Evolutionary conservation across 257 asterid species (phyloP), one percentile per base, ranked within the genome.

Genomic region (Eustoma russellianum): DNA sequence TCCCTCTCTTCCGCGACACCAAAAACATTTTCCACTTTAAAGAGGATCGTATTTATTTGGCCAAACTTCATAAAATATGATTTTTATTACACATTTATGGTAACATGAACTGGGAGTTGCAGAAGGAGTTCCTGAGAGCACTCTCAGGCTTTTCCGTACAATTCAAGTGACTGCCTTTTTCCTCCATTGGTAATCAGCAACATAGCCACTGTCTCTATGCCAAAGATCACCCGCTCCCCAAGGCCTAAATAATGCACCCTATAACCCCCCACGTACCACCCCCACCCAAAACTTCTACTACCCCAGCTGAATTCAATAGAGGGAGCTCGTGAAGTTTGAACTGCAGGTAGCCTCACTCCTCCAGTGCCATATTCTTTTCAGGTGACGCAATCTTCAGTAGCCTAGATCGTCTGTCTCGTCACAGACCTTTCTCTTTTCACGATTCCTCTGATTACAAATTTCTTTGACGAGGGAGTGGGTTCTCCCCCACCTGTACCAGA

Each of bases 181-280:
- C 55, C 30, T 24, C 30, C 30, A 69, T 63, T 15, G 70, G 67
- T 69, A 63, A 63, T 69, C 70, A 63, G 56, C 59, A 59, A 63
- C 52, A 63, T 57, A 49, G 60, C 59, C 10, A 46, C 64, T 68
- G 69, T 52, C 65, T 47, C 50, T 13, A 68, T 41, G 53, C 63
- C 58, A 69, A 63, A 69, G 70, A 69, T 69, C 57, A 51, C 9
- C n/a, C 41, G 10, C 16, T 28, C 1, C 1, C 1, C 40, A 9
- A 4, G 17, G 10, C 7, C 13, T 8, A 7, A 10, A 11, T 7
- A 11, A 3, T 9, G 0, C 19, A 14, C 28, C 2, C 8, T 6
- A 13, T 6, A 1, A 14, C n/a, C 47, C 2, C 1, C n/a, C 6
- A 7, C 6, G 2, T 1, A 5, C 16, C 44, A 7, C 61, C 14